Evolutionary conservation across 495 filamentous ascomycete genomes (phyloP), one percentile per base, ranked within the genome.

Genomic region (Cenococcum geophilum): DNA sequence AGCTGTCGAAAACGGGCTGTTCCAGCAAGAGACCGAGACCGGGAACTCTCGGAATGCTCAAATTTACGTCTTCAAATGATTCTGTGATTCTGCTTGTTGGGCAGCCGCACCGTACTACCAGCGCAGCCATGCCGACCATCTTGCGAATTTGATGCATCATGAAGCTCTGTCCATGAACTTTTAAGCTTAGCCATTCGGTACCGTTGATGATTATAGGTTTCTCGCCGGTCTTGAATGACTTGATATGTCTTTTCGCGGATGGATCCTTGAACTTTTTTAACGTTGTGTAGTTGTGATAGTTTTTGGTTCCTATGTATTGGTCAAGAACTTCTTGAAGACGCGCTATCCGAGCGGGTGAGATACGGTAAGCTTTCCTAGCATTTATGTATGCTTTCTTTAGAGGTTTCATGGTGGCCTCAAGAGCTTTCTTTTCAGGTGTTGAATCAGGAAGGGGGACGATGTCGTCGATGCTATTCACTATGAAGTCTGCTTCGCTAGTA

Each of bases 61-160:
- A 82, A n/a, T 81, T 82, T 4, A 78, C 71, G 1, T 81, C 79
- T 65, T 88, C 60, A 22, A 74, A 65, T 1, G 66, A 92, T 50
- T 95, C 83, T 0, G 72, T 67, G 59, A 97, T 89, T 32, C 83
- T 79, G 3, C 76, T 72, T 21, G 84, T 77, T 12, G 83, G 78
- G 43, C 85, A 83, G 47, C 91, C 95, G 72, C 87, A 90, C 45
- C 93, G 84, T 1, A 92, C 85, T 4, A 91, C 77, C 58, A 98
- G 81, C 9, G 90, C 80, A 40, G 85, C 88, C 90, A 97, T 91
- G 62, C 86, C 89, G 16, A 98, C 88, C 93, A 98, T 98, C 74
- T 96, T 97, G 61, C 93, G 87, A 73, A 98, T 98, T 74, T 98
- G 93, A 72, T 98, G 93, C 93, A 98, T 98, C 93, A 98, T 98